Base-by-base conservation (phyloP, 2,329 filamentous ascomycete species). In the Alternaria sp. region DNA sequence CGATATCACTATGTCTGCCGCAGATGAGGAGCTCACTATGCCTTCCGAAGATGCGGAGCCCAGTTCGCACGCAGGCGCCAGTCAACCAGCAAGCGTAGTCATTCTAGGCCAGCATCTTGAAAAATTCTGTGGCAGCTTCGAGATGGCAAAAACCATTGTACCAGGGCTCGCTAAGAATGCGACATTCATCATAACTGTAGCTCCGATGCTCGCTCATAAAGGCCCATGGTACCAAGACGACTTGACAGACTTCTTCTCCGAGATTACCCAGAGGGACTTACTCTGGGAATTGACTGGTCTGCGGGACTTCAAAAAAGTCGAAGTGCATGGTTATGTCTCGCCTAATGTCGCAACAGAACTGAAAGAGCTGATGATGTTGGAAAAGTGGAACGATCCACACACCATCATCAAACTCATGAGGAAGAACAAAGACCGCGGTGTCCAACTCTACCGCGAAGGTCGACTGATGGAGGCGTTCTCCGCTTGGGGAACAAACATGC, bases 241-340 rank as follows among this genome's bases (percentile, higher is more conserved):
- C 0, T 0, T 40, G 36, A 17, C 36, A 6, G 36, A 40, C 8
- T 40, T 40, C 36, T 40, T 40, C 0, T 40, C 36, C 0, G n/a
- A 40, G n/a, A 0, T 3, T 40, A 40, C 5, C 0, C 36, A 40
- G 5, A 40, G 0, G 36, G 9, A 11, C 36, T 6, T 40, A 5
- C 36, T 40, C 5, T 0, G 4, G 1, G 0, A 0, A 40, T 1
- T 40, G n/a, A 1, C 36, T 3, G 0, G 4, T 3, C 0, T 40
- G 5, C 36, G 36, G 11, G 36, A 1, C 36, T 0, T 40, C 36
- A 40, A 40, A 17, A 1, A 17, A 0, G 36, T 40, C 36, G n/a
- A 40, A 40, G 0, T 40, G 0, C 36, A 40, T 40, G n/a, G 36
- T 17, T 1, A 0, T 40, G 36, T 40, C 36, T 0, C 5, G 11